Conservation (phyloP, 208 protist genomes). For the Porcisia deanei region DNA sequence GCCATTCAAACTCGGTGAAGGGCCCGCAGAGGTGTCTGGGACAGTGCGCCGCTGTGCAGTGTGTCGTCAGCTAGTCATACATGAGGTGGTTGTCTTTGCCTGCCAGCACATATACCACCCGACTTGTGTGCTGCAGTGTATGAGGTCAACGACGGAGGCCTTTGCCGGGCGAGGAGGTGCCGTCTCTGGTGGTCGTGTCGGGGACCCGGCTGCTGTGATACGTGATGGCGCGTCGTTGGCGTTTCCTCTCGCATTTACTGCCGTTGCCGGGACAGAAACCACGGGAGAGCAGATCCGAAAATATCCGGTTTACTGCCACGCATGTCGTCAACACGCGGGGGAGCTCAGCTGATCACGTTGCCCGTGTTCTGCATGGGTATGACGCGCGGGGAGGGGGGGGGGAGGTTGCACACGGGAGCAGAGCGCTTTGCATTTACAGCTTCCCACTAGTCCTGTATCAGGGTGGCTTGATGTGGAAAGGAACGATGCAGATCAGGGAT, state of each 20-base stretch:
- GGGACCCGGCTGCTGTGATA: conserved; percentile 1
- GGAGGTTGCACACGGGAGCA: background rate
- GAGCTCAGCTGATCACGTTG: conserved; percentile 7
- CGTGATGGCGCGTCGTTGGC: background rate
- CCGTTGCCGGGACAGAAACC: background rate
- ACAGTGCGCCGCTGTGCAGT: conserved; percentile 16
- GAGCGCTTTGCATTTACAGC: background rate
- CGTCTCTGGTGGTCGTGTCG: background rate
- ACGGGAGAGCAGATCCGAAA: conserved; percentile 18
- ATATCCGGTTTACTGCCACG: conserved; percentile 19
- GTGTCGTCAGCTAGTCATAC: conserved; percentile 17
- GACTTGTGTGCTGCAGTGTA: conserved; percentile 49
- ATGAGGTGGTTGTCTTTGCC: conserved; percentile 51
- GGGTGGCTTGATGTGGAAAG: too few species aligned
- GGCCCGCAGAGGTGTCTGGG: background rate
- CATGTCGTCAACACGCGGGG: conserved; percentile 19
- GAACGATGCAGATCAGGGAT: too few species aligned
- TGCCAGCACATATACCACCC: conserved; percentile 71
- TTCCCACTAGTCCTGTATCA: background rate
- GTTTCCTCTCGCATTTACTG: background rate
- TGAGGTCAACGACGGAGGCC: conserved; percentile 9
- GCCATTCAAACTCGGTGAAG: background rate
- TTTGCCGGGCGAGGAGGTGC: background rate
- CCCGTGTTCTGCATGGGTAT: background rate
- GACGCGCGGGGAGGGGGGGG: background rate